Evolutionary conservation across 2,329 filamentous ascomycete genomes (phyloP), one percentile per base, ranked within the genome.

Genomic region (Drechslera avenae): DNA sequence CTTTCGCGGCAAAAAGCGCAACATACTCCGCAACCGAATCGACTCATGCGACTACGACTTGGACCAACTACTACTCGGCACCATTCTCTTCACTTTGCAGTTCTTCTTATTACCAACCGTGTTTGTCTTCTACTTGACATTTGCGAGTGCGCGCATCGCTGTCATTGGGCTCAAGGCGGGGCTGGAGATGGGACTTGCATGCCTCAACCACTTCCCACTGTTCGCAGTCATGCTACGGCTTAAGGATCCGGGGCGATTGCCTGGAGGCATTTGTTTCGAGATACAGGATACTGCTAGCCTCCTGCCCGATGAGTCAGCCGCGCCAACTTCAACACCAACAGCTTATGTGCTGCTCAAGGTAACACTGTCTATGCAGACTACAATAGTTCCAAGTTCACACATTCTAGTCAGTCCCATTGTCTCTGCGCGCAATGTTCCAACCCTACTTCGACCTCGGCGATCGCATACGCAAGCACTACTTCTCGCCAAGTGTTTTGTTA

Each of bases 31-130:
- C 55, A 96, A 97, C 69, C 91, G 94, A 75, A 97, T 99, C 66
- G 94, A 99, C 72, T 96, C 92, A 39, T 99, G 94, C 79, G 94
- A 97, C 76, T 99, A 99, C 76, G 94, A 97, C 71, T 83, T 99
- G 18, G 94, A 99, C 71, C 95, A 99, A 75, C 84, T 99, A 3
- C 86, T 99, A 5, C 86, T 99, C 6, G 94, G 94, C 54, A 99
- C 94, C 1, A 97, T 99, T 52, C 80, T 99, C 16, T 99, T 99
- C 70, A 97, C 94, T 0, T 79, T 99, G 6, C 83, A 99, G 1
- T 96, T 96, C 76, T 99, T 97, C 73, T 81, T 99, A 13, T 80
- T 99, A 3, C 94, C 94, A 0, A 99, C 94, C 0, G 91, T 99
- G 18, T 85, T 93, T 45, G 94, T 99, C 35, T 99, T 97, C 72